These are phyloP conservation scores for Ilex aquifolium DNA, from an alignment of 257 asterid genomes.

Conservation along the genomic window DNA sequence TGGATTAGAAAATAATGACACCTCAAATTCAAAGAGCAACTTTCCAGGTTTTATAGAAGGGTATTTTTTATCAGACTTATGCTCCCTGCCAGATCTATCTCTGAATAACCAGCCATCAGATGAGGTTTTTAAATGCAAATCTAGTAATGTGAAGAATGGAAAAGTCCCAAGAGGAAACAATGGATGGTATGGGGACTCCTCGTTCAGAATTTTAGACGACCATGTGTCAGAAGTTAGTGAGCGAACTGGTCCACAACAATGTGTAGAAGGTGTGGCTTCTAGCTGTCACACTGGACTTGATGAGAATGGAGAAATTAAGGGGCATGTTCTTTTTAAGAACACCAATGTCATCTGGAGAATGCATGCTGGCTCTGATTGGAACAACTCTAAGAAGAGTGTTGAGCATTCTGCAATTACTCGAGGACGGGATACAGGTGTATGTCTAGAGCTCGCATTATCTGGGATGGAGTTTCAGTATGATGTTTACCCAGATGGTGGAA, in stretches of 20 bases:
- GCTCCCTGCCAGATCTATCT: constrained; percentile 56
- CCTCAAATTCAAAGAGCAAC: constrained; percentile 39
- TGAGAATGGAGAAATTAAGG: constrained; percentile 50
- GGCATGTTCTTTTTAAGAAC: constrained; percentile 57
- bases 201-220: constrained; percentile 63
- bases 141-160: constrained; percentile 21
- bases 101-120: constrained; percentile 33
- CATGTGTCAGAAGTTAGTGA: constrained; percentile 56
- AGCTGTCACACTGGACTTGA: constrained; percentile 37
- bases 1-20: constrained; percentile 28
- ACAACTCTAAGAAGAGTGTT: constrained; percentile 34
- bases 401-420: constrained; percentile 31
- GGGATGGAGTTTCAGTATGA: constrained; percentile 65
- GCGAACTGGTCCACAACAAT: constrained; percentile 25
- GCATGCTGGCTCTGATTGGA: constrained; percentile 89
- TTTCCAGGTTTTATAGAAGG: constrained; percentile 68
- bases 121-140: constrained; percentile 25
- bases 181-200: constrained; percentile 73
- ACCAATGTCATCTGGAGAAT: constrained; percentile 83
- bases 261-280: constrained; percentile 36
- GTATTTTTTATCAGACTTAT: constrained; percentile 70
- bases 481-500: constrained; percentile 68
- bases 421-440: constrained; percentile 52
- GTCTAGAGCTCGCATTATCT: constrained; percentile 64
- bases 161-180: constrained; percentile 38